These are phyloP conservation scores for Carex parvula DNA, from an alignment of 176 grass and related monocot species.

Conservation along the genomic window DNA sequence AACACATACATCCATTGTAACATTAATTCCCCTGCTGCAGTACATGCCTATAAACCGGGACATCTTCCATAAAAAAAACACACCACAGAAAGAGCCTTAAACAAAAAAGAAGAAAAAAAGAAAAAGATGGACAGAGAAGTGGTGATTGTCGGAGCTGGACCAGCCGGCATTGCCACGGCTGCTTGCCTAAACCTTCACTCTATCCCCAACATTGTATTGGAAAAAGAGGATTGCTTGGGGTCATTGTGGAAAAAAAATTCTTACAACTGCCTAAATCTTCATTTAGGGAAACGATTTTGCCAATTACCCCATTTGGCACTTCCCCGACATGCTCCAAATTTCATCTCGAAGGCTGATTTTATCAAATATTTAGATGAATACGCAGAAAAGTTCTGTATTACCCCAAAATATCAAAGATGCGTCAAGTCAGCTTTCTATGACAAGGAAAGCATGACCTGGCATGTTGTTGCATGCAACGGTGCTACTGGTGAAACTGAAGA, in stretches of 20 bases:
- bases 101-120: neutral
- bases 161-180: constrained; percentile 43
- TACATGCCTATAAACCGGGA: neutral
- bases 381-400: constrained; percentile 28
- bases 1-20: neutral
- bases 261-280: constrained; percentile 66
- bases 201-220: constrained; percentile 33
- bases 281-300: constrained; percentile 53
- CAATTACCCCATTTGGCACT: constrained; percentile 48
- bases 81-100: neutral
- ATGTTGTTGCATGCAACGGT: constrained; percentile 16
- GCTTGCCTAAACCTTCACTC: constrained; percentile 35
- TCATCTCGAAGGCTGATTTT: constrained; percentile 38
- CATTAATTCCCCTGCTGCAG: neutral
- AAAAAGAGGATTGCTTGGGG: constrained; percentile 46
- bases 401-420: neutral
- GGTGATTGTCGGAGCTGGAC: constrained; percentile 53
- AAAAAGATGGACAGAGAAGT: constrained; percentile 37
- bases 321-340: constrained; percentile 32
- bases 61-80: neutral
- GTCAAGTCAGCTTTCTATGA: constrained; percentile 47
- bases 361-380: constrained; percentile 55
- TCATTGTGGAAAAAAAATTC: constrained; percentile 48
- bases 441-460: constrained; percentile 27
- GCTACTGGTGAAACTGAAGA: neutral